A percentile compares a stretch with the other conserved stretches of the same genome.
Evolutionary conservation across 768 basidiomycete species (phyloP).

Genomic region (Cystobasidium onofrii): DNA sequence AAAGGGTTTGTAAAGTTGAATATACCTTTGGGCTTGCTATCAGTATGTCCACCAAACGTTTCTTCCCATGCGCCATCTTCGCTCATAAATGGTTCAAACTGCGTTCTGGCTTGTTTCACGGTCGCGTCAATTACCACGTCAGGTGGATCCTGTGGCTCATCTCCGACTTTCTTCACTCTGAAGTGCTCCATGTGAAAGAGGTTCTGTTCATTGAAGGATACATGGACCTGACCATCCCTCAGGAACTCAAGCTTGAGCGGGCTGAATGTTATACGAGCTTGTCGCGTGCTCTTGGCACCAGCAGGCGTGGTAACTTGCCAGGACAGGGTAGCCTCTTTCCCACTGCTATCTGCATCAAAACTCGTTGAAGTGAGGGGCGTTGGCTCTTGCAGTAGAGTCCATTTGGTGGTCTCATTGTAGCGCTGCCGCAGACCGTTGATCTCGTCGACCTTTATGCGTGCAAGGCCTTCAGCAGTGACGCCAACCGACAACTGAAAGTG

Average conservation of each 20-base stretch:
- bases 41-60: slow-evolving; percentile 73
- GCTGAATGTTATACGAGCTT: slow-evolving; percentile 59
- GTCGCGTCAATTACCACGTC: slow-evolving; percentile 40
- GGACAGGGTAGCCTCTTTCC: slow-evolving; percentile 48
- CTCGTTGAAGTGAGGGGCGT: slow-evolving; percentile 44
- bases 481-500: slow-evolving; percentile 72
- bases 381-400: slow-evolving; percentile 75
- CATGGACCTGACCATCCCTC: slow-evolving; percentile 67
- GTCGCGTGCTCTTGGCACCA: slow-evolving; percentile 1
- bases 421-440: slow-evolving; percentile 66
- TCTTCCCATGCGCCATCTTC: slow-evolving; percentile 89
- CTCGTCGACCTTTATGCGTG: slow-evolving; percentile 89
- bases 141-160: slow-evolving; percentile 38
- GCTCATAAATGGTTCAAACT: slow-evolving; percentile 50
- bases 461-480: slow-evolving; percentile 77
- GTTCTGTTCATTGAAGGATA: slow-evolving; percentile 79
- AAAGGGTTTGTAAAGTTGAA: too few species aligned
- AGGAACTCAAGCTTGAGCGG: slow-evolving; percentile 69
- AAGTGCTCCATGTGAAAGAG: slow-evolving; percentile 98
- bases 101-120: slow-evolving; percentile 47
- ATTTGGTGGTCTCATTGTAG: slow-evolving; percentile 83
- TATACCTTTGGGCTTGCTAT: slow-evolving; percentile 88
- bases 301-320: slow-evolving; percentile 47
- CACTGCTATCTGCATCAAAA: not conserved
- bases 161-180: slow-evolving; percentile 51